Evolutionary conservation across 257 asterid genomes (phyloP).

Genomic region (Parsonsia alboflavescens): DNA sequence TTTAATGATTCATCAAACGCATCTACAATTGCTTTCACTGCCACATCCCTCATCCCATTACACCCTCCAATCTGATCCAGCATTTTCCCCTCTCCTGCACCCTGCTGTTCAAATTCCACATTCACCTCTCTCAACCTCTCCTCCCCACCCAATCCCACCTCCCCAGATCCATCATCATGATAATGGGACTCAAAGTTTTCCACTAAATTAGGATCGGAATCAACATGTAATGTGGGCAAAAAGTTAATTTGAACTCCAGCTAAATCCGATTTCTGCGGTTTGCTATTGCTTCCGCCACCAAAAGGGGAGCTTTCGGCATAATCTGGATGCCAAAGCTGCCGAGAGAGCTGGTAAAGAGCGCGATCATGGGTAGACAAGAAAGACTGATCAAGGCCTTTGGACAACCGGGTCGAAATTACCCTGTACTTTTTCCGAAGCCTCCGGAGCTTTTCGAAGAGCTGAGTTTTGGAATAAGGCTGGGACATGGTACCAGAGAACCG

Average conservation of each 20-base stretch:
- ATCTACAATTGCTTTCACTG: conserved; percentile 44
- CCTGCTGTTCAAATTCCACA: conserved; percentile 54
- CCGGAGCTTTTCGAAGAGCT: conserved; percentile 77
- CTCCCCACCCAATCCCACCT: conserved; percentile 17
- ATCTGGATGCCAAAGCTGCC: conserved; percentile 67
- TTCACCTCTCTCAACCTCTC: conserved; percentile 65
- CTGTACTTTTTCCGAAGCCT: conserved; percentile 75
- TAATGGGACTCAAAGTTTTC: conserved; percentile 14
- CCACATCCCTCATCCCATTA: conserved; percentile 27
- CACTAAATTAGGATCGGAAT: conserved; percentile 14
- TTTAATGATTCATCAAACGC: conserved; percentile 57
- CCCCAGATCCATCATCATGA: conserved; percentile 13
- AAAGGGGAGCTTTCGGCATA: conserved; percentile 53
- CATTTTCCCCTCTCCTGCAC: conserved; percentile 14
- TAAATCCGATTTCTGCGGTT: conserved; percentile 29
- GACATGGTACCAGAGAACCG: conserved; percentile 70
- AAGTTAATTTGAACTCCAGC: conserved; percentile 56
- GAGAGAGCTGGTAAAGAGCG: conserved; percentile 49
- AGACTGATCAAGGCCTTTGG: conserved; percentile 44
- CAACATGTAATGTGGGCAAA: conserved; percentile 34
- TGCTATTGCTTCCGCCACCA: conserved; percentile 12
- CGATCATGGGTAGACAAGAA: conserved; percentile 65
- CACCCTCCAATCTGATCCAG: neutral
- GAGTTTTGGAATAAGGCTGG: conserved; percentile 80
- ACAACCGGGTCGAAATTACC: conserved; percentile 49